Percentiles rank a stretch among this genome's conserved stretches.
phyloP scores from a whole-genome alignment of 78 protist species.

The Corallochytrium limacisporum region DNA sequence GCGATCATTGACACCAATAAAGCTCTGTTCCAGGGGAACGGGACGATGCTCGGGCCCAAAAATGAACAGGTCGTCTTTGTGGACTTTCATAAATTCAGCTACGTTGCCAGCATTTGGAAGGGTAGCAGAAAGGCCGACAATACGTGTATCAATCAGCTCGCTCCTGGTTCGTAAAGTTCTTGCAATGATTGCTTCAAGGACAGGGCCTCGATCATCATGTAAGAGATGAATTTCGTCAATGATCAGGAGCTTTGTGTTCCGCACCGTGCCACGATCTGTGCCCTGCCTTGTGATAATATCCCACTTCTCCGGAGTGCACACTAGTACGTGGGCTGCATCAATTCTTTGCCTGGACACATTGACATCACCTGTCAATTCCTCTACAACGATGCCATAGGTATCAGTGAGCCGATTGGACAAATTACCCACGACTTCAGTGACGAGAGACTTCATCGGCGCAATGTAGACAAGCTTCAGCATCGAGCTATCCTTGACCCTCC shows the following conservation, averaged over 20 bases:
- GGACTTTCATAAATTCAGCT: constrained; percentile 84
- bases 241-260: constrained; percentile 68
- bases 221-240: constrained; percentile 96
- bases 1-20: constrained; percentile 81
- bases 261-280: constrained; percentile 79
- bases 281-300: constrained; percentile 95
- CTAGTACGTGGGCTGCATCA: constrained; percentile 73
- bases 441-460: constrained; percentile 99
- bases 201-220: constrained; percentile 97
- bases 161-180: constrained; percentile 60
- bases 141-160: constrained; percentile 52
- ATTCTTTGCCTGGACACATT: constrained; percentile 70
- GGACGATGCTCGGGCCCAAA: constrained; percentile 90
- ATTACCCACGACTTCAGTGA: constrained; percentile 77
- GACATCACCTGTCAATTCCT: constrained; percentile 95
- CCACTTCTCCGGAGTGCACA: constrained; percentile 99
- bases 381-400: constrained; percentile 52
- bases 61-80: constrained; percentile 67
- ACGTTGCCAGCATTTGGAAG: constrained; percentile 98
- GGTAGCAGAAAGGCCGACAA: constrained; percentile 97
- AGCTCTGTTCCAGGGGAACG: constrained; percentile 86
- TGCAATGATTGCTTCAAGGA: constrained; percentile 89
- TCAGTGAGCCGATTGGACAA: constrained; percentile 57
- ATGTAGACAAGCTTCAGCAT: constrained; percentile 75
- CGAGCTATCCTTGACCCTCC: too few relatives aligned